Base-by-base conservation (phyloP, 371 early-diverging fungal species). In the Mortierella sp. region DNA sequence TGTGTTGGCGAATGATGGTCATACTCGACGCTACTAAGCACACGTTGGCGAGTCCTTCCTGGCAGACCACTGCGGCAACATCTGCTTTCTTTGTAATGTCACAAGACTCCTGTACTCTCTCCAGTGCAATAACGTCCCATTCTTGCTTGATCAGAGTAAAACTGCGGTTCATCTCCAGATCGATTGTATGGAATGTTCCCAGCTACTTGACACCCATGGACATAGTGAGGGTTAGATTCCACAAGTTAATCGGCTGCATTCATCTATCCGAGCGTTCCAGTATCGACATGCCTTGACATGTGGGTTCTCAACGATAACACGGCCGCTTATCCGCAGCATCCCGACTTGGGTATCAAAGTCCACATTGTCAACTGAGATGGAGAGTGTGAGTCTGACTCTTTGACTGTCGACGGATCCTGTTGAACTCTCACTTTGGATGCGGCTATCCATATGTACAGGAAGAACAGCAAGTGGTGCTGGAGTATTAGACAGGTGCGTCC, bases 21-120 rank as follows among this genome's bases (percentile, higher is more conserved):
- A 97, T 95, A 60, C 91, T 91, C 56, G 94, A 86, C 2, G 98
- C 97, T 52, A 98, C 58, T 22, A 98, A 86, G 63, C 99, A 98
- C 14, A 98, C 61, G 54, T 96, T 94, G 9, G 99, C 97, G 27
- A 98, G 79, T 0, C 98, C 99, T 70, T 98, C 99, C 73, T 98
- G 93, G 69, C 96, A 88, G 2, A 97, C 94, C 19, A 98, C 88
- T 4, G 98, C 99, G 0, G 93, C 97, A 2, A 97, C 90, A 60
- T 98, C 98, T 4, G 98, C 98, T 66, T 92, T 91, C 57, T 91
- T 91, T 16, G 94, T 85, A 22, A 96, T 84, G 82, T 98, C 95
- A 76, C 96, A 96, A 7, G 95, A 92, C 63, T 91, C 90, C 22
- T 91, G 84, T 27, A 98, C 90, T 46, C 97, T 86, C 58, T 96